A percentile compares a stretch with the other conserved stretches of the same genome.
These are phyloP conservation scores for Suillus spraguei DNA, from an alignment of 768 basidiomycete species.

Conservation along the genomic window DNA sequence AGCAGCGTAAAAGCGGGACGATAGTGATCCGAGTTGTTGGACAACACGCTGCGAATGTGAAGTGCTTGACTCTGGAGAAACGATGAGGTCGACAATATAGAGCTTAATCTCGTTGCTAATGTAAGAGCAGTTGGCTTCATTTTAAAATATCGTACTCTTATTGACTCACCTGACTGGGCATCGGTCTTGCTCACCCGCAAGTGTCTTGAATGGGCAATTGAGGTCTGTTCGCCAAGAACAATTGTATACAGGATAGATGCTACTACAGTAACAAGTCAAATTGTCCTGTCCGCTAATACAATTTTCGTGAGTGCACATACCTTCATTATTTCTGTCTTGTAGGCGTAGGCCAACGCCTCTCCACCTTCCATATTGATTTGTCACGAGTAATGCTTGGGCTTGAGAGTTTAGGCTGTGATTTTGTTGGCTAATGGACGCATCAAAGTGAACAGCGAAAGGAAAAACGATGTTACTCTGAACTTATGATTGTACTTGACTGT, in stretches of 20 bases:
- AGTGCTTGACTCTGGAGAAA: constrained; percentile 44
- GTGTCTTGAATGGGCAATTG: constrained; percentile 23
- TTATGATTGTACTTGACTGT: constrained; percentile 55
- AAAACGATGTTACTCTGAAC: constrained; percentile 47
- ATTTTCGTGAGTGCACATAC: constrained; percentile 33
- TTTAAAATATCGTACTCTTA: constrained; percentile 15
- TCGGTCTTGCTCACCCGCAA: constrained; percentile 26
- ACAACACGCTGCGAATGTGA: constrained; percentile 56
- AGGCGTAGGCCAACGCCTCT: constrained; percentile 45
- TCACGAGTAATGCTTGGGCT: constrained; percentile 27
- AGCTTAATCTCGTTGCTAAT: constrained; percentile 41
- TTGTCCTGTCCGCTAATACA: constrained; percentile 13
- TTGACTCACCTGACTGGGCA: constrained; percentile 28
- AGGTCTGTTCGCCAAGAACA: constrained; percentile 26
- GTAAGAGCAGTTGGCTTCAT: constrained; percentile 18
- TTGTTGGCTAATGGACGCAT: constrained; percentile 24
- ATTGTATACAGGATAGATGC: constrained; percentile 25
- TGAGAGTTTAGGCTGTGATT: constrained; percentile 23
- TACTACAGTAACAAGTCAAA: constrained; percentile 16
- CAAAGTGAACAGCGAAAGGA: constrained; percentile 45
- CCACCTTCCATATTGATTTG: constrained; percentile 37
- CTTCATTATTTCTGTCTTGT: constrained; percentile 25
- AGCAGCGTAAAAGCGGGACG: constrained; percentile 91
- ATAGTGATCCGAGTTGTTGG: constrained; percentile 80
- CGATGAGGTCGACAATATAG: constrained; percentile 43